A percentile compares a stretch with the other conserved stretches of the same genome.
These are phyloP conservation scores for Inonotus obliquus DNA, from an alignment of 1,284 basidiomycete species.

Conservation along the genomic window DNA sequence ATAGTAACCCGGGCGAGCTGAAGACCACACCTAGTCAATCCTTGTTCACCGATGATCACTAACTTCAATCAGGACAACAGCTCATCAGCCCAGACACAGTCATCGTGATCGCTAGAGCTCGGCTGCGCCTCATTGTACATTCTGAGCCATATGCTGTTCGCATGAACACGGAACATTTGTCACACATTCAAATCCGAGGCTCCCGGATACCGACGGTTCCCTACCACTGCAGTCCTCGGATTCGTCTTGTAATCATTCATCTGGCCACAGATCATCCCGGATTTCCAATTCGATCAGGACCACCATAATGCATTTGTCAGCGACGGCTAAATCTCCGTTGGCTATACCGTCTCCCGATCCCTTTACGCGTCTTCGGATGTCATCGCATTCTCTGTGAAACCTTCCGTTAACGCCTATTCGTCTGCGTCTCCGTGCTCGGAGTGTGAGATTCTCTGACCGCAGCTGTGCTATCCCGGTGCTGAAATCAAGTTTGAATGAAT, in stretches of 20 bases:
- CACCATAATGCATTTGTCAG: not conserved
- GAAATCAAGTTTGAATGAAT: not conserved
- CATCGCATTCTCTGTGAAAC: not conserved
- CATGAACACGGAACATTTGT: conserved; percentile 5
- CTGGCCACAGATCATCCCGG: not conserved
- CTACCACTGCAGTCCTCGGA: not conserved
- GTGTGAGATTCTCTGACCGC: not conserved
- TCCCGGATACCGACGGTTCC: not conserved
- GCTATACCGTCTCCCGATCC: not conserved
- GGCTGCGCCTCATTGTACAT: not conserved
- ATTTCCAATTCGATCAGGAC: not conserved
- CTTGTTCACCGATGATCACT: not conserved
- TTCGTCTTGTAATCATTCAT: no score
- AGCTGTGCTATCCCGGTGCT: not conserved
- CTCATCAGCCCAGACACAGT: not conserved
- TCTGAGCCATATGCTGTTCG: not conserved
- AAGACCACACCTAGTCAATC: not conserved
- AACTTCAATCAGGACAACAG: not conserved
- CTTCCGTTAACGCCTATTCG: conserved; percentile 4
- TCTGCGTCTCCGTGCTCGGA: not conserved
- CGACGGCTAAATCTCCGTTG: not conserved
- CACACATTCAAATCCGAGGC: not conserved
- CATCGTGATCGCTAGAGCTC: not conserved
- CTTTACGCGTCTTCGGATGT: not conserved
- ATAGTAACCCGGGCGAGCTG: not conserved